phyloP scores from a whole-genome alignment of 2,329 filamentous ascomycete species.

The Ilyonectria sp. region DNA sequence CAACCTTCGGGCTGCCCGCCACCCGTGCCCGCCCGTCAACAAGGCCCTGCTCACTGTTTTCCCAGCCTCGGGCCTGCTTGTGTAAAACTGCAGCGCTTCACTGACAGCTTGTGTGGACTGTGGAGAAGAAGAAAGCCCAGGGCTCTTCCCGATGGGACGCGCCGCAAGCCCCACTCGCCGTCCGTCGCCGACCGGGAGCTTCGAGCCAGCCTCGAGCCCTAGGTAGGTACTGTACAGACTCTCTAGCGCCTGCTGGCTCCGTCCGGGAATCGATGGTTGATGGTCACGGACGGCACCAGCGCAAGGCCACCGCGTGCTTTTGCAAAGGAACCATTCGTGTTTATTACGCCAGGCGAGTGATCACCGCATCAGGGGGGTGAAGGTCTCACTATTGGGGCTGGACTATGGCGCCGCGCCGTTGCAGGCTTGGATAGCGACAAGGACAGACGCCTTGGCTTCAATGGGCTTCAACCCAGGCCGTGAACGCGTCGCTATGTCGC shows the following conservation, averaged over 20 bases:
- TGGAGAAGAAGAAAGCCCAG: constrained; percentile 45
- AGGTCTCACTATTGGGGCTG: constrained; percentile 19
- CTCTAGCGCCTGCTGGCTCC: constrained; percentile 34
- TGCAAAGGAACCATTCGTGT: constrained; percentile 31
- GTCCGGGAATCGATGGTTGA: constrained; percentile 9
- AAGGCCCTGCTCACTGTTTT: constrained; percentile 1
- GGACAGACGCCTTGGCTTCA: constrained; percentile 2
- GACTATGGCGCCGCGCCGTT: constrained; percentile 25
- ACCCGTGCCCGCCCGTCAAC: constrained; percentile 1
- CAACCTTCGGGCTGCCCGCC: constrained; percentile 4
- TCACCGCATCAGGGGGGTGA: constrained; percentile 28
- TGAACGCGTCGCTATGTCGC: constrained; percentile 17
- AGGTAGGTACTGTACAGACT: neutral
- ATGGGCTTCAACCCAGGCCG: constrained; percentile 11
- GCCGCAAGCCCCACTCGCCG: constrained; percentile 41
- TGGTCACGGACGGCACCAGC: neutral
- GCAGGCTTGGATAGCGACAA: constrained; percentile 17
- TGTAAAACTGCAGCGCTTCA: constrained; percentile 10
- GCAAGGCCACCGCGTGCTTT: constrained; percentile 29
- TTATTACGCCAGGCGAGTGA: constrained; percentile 30
- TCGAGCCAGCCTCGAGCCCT: constrained; percentile 25
- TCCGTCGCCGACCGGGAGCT: constrained; percentile 22
- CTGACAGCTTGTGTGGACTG: constrained; percentile 45
- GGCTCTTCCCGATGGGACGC: constrained; percentile 50
- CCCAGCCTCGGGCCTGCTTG: constrained; percentile 22